Conservation (phyloP, 73 alveolate genomes). For the Tetrahymena elliotti region DNA sequence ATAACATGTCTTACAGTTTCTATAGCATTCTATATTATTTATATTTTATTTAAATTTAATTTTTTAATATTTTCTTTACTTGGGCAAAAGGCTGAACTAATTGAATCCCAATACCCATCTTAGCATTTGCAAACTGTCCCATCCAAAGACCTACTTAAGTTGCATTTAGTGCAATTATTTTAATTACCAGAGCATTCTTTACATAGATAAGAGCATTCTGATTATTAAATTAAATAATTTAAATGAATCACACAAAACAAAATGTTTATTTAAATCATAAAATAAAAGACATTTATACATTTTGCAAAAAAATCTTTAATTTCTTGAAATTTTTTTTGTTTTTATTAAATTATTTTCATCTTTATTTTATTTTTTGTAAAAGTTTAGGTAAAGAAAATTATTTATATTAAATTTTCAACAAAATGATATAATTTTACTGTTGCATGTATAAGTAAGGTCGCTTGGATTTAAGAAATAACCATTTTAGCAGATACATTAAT, state of each 20-base stretch:
- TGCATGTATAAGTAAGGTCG: not conserved
- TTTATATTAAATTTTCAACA: too few species aligned
- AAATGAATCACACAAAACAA: too few species aligned
- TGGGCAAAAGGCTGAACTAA: not conserved
- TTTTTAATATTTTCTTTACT: not conserved
- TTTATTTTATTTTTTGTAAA: too few species aligned
- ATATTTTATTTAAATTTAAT: not conserved
- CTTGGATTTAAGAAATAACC: not conserved
- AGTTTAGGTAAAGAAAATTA: too few species aligned
- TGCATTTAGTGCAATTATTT: not conserved
- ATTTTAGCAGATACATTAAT: not conserved
- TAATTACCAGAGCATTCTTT: not conserved
- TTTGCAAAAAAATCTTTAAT: too few species aligned
- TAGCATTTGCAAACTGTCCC: not conserved
- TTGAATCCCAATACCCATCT: not conserved
- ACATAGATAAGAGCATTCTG: not conserved
- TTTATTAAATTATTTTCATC: too few species aligned
- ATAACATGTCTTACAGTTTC: not conserved
- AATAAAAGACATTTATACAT: too few species aligned
- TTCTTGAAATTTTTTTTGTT: too few species aligned
- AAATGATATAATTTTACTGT: too few species aligned
- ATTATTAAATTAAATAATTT: too few species aligned
- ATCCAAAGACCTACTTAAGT: not conserved
- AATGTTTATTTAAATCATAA: too few species aligned
- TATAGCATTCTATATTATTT: not conserved